Base-by-base conservation (phyloP, 345 rosid species). In the Linum usitatissimum region DNA sequence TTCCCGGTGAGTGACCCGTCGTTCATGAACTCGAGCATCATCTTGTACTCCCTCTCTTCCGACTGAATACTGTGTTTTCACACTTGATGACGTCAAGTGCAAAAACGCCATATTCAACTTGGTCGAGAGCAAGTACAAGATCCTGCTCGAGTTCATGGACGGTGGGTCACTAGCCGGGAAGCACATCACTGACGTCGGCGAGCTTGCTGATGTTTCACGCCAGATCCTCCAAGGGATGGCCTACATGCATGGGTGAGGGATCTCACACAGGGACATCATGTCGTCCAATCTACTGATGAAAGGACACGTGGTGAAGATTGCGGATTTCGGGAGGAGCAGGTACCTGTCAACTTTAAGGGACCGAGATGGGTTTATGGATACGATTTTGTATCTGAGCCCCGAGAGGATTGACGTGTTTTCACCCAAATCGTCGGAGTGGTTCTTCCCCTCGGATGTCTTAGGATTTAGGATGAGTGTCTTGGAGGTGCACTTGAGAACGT, bases 121-220 rank as follows among this genome's bases (percentile, higher is more conserved):
- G 51, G 15, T 10, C 21, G 7, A 18, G 6, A 5, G 58, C 30
- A 20, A 55, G 21, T 8, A 10, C 20, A 18, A 55, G 58, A 9
- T 55, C 58, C 58, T 55, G 23, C 58, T 55, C 23, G 58, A 55
- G 30, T 55, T 15, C 58, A 21, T 55, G 7, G 30, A 55, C 30
- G 28, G 58, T 20, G 30, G 21, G 58, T 55, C 58, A 0, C 58
- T 55, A 1, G 58, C 28, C 13, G 58, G 58, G 1, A 21, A 18
- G 21, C 18, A 55, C 3, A 55, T 55, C 21, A 3, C 58, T 28
- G 58, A 55, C 58, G 58, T 4, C 9, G 21, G 23, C 13, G 21
- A n/a, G 21, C 30, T 55, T 9, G 21, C 28, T 0, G 18, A 6
- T 28, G 18, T 54, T 10, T 5, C 21, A 10, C 18, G 57, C 28